These are phyloP conservation scores for Mucor circinelloides DNA, from an alignment of 371 early-diverging fungal species.

Conservation along the genomic window DNA sequence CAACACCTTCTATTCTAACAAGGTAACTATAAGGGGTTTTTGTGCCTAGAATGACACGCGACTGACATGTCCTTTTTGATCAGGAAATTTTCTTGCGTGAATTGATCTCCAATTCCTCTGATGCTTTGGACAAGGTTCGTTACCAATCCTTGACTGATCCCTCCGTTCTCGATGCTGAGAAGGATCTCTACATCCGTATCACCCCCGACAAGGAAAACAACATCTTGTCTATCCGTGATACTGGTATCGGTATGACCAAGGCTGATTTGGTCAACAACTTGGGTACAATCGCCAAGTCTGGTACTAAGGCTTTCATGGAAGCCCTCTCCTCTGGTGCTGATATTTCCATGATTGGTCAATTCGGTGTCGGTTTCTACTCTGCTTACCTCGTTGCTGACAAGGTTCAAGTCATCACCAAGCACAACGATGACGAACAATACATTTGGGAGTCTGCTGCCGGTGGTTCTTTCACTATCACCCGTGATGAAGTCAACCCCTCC, in stretches of 20 bases:
- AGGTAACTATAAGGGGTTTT: slow-evolving; percentile 27
- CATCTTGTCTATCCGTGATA: slow-evolving; percentile 76
- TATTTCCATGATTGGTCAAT: slow-evolving; percentile 86
- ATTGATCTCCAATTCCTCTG: slow-evolving; percentile 85
- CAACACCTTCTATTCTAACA: slow-evolving; percentile 58
- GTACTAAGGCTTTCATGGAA: slow-evolving; percentile 61
- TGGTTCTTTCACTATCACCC: slow-evolving; percentile 73
- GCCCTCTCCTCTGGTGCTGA: slow-evolving; percentile 53
- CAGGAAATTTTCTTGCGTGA: slow-evolving; percentile 87
- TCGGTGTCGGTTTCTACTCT: slow-evolving; percentile 94
- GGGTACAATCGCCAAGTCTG: slow-evolving; percentile 87
- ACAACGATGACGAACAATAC: slow-evolving; percentile 72
- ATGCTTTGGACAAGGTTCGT: slow-evolving; percentile 87
- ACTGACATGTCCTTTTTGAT: not conserved
- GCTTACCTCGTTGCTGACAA: slow-evolving; percentile 83
- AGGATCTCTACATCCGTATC: slow-evolving; percentile 68
- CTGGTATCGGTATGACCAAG: slow-evolving; percentile 93
- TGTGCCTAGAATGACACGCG: not conserved
- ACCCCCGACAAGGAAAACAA: slow-evolving; percentile 62
- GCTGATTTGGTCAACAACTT: slow-evolving; percentile 79
- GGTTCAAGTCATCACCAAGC: slow-evolving; percentile 84
- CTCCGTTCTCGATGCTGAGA: slow-evolving; percentile 54
- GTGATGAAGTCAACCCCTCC: slow-evolving; percentile 71
- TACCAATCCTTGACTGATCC: slow-evolving; percentile 60
- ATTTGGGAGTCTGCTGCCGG: slow-evolving; percentile 77